Conservation (phyloP, 148 eudicot genomes). For the Cornus florida region DNA sequence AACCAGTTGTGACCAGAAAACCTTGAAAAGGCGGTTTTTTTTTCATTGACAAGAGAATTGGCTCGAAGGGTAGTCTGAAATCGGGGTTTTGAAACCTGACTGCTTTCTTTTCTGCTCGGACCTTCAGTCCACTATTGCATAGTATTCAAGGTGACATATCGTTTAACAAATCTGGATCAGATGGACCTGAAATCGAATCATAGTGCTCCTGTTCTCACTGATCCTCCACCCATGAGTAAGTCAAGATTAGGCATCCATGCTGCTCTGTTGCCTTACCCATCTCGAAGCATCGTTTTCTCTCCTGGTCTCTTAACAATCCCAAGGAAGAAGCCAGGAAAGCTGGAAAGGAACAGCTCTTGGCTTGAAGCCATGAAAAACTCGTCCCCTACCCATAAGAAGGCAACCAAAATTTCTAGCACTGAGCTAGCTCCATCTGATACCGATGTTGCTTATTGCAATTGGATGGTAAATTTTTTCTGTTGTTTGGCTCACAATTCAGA, state of each 20-base stretch:
- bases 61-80: constrained; percentile 26
- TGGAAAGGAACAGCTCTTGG: constrained; percentile 66
- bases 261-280: constrained; percentile 38
- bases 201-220: constrained; percentile 73
- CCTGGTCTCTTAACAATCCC: constrained; percentile 62
- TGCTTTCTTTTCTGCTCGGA: constrained; percentile 8
- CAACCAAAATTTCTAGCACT: constrained; percentile 36
- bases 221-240: constrained; percentile 68
- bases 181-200: constrained; percentile 69
- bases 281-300: constrained; percentile 47
- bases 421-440: constrained; percentile 45
- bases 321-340: constrained; percentile 61
- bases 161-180: constrained; percentile 30
- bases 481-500: background rate
- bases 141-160: constrained; percentile 11
- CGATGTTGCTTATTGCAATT: constrained; percentile 60
- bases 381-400: constrained; percentile 81
- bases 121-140: constrained; percentile 11
- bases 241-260: constrained; percentile 69
- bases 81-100: constrained; percentile 6
- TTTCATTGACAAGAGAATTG: constrained; percentile 53
- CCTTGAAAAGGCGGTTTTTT: constrained; percentile 65
- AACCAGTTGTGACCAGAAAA: constrained; percentile 37
- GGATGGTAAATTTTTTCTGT: constrained; percentile 57
- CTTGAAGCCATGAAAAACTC: constrained; percentile 92